A percentile compares a stretch with the other conserved stretches of the same genome.
Evolutionary conservation across 73 alveolate species (phyloP).

Genomic region (Paramecium tetraurelia): DNA sequence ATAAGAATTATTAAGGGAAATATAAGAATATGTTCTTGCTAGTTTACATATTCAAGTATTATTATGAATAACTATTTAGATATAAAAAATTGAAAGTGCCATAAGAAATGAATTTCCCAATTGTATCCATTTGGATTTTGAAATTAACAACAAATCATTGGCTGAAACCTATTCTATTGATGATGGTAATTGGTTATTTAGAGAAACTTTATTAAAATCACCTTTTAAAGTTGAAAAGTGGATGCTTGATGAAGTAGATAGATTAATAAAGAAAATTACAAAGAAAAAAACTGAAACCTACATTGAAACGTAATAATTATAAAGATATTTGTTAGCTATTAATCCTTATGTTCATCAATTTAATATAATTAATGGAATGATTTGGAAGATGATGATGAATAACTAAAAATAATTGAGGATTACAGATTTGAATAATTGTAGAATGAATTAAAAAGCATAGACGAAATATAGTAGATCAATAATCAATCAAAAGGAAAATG

Average conservation of each 20-base stretch:
- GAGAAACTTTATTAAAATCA: neutral
- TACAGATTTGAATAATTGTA: neutral
- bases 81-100: neutral
- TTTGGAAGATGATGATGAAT: neutral
- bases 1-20: neutral
- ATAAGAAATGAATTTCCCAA: conserved; percentile 10
- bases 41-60: neutral
- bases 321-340: neutral
- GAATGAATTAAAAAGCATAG: neutral
- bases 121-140: conserved; percentile 21
- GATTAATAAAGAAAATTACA: neutral
- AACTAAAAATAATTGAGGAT: neutral
- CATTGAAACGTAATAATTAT: neutral
- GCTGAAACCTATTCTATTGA: conserved; percentile 11
- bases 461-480: neutral
- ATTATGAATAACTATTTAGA: neutral
- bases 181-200: conserved; percentile 8
- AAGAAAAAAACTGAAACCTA: neutral
- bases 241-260: conserved; percentile 23
- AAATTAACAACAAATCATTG: neutral
- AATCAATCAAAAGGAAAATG: neutral
- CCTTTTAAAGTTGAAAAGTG: neutral
- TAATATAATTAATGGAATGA: neutral
- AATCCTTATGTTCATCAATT: neutral
- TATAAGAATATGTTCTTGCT: conserved; percentile 9